phyloP scores from a whole-genome alignment of 106 monocot genomes.

The Allium fistulosum region DNA sequence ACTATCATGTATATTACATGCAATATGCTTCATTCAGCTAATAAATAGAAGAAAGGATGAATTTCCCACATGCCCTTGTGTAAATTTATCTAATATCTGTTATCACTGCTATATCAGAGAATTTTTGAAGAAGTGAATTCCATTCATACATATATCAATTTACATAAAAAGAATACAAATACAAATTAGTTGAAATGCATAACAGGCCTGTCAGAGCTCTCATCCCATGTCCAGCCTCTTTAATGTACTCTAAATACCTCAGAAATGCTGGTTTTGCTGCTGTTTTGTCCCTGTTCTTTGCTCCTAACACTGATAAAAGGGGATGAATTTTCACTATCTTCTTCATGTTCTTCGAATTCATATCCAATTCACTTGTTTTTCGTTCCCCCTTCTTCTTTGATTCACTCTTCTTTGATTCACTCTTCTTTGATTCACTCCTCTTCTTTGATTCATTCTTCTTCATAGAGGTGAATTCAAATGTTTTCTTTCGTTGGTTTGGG shows the following conservation, averaged over 20 bases:
- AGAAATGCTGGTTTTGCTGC: conserved; percentile 34
- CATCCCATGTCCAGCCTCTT: conserved; percentile 43
- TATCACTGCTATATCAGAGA: too few relatives aligned
- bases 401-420: background rate
- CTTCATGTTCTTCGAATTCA: background rate
- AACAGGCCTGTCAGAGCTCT: conserved; percentile 19
- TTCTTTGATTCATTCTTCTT: background rate
- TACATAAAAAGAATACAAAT: too few relatives aligned
- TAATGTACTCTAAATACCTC: conserved; percentile 46
- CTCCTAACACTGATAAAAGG: background rate
- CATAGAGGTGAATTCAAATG: too few relatives aligned
- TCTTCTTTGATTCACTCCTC: too few relatives aligned
- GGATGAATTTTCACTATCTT: background rate
- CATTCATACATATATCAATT: too few relatives aligned
- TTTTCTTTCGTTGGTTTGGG: too few relatives aligned
- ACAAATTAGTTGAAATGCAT: conserved; percentile 29
- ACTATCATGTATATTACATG: too few relatives aligned
- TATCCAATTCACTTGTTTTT: background rate
- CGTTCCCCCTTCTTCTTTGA: background rate
- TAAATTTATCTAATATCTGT: too few relatives aligned
- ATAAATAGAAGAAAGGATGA: too few relatives aligned
- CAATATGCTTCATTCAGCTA: too few relatives aligned
- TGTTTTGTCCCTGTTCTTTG: conserved; percentile 20
- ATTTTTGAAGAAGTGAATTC: too few relatives aligned
- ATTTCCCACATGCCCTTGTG: too few relatives aligned